phyloP scores from a whole-genome alignment of 2,329 filamentous ascomycete genomes.

The Colletotrichum melonis region DNA sequence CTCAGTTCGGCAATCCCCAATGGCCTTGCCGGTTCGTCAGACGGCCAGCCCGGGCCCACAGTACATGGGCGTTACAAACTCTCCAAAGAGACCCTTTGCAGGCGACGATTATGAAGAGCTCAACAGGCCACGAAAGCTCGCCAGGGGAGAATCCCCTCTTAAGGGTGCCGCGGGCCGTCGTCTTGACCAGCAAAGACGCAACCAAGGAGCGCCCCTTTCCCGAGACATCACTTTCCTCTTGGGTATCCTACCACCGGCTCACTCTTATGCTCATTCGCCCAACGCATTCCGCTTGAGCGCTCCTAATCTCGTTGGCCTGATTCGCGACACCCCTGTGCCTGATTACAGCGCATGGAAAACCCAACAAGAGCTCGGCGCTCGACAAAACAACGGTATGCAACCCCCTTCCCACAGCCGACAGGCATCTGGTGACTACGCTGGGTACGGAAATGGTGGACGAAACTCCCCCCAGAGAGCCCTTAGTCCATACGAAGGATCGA shows the following conservation, averaged over 20 bases:
- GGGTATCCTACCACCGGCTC: conserved; percentile 78
- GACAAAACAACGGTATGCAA: conserved; percentile 48
- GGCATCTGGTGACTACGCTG: conserved; percentile 55
- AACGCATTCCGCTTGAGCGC: conserved; percentile 77
- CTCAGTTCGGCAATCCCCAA: conserved; percentile 59
- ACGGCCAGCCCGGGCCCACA: conserved; percentile 59
- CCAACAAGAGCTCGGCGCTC: conserved; percentile 42
- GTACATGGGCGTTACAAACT: conserved; percentile 60
- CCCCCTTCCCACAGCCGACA: conserved; percentile 52
- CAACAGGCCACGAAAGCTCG: conserved; percentile 85
- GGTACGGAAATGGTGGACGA: conserved; percentile 37
- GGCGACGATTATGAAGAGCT: conserved; percentile 78
- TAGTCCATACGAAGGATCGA: conserved; percentile 58
- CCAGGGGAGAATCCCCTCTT: conserved; percentile 89
- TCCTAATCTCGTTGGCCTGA: conserved; percentile 76
- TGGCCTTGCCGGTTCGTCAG: conserved; percentile 44
- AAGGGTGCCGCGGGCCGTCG: conserved; percentile 91
- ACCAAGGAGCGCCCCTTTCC: conserved; percentile 76
- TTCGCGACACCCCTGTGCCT: conserved; percentile 76
- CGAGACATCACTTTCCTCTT: conserved; percentile 74
- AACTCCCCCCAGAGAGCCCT: conserved; percentile 48
- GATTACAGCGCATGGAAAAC: conserved; percentile 67
- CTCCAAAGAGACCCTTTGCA: conserved; percentile 71
- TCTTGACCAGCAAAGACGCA: conserved; percentile 80
- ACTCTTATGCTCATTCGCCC: conserved; percentile 80